Conservation (phyloP, 2,329 filamentous ascomycete species). For the Stachybotrys echinatus region DNA sequence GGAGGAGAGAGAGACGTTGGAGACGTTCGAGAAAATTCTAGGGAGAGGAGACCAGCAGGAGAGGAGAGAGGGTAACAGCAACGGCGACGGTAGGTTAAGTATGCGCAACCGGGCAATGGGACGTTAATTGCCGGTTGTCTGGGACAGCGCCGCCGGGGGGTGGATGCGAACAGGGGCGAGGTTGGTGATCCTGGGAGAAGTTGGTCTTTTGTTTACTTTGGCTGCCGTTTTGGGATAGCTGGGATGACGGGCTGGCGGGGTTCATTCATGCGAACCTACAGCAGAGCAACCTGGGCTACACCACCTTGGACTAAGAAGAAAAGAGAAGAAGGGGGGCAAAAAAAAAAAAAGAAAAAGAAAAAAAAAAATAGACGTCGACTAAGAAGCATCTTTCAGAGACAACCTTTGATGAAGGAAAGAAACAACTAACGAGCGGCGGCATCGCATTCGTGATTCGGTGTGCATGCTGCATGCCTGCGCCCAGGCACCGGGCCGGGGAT, state of each 20-base stretch:
- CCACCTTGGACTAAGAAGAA: not conserved
- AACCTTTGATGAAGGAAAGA: not conserved
- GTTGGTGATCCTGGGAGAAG: conserved; percentile 27
- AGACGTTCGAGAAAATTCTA: conserved; percentile 1
- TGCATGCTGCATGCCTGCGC: not conserved
- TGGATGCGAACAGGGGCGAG: not conserved
- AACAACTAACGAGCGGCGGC: not conserved
- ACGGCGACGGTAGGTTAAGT: not conserved
- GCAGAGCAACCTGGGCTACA: not conserved
- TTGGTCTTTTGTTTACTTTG: conserved; percentile 4
- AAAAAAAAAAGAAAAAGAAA: too few relatives aligned
- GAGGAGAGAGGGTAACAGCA: not conserved
- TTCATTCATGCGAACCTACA: conserved; percentile 17
- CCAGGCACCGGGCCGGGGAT: not conserved
- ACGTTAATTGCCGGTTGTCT: conserved; percentile 21
- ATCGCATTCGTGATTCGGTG: not conserved
- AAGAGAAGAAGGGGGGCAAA: too few relatives aligned
- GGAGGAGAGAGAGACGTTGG: not conserved
- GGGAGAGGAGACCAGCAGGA: not conserved
- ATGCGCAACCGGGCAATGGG: conserved; percentile 1
- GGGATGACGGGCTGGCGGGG: conserved; percentile 3
- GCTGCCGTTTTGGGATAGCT: conserved; percentile 32
- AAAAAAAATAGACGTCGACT: too few relatives aligned
- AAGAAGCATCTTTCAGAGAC: too few relatives aligned
- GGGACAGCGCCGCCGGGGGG: conserved; percentile 20